Evolutionary conservation across 2,329 filamentous ascomycete species (phyloP).

Genomic region (Exophiala phaeomuriformis): DNA sequence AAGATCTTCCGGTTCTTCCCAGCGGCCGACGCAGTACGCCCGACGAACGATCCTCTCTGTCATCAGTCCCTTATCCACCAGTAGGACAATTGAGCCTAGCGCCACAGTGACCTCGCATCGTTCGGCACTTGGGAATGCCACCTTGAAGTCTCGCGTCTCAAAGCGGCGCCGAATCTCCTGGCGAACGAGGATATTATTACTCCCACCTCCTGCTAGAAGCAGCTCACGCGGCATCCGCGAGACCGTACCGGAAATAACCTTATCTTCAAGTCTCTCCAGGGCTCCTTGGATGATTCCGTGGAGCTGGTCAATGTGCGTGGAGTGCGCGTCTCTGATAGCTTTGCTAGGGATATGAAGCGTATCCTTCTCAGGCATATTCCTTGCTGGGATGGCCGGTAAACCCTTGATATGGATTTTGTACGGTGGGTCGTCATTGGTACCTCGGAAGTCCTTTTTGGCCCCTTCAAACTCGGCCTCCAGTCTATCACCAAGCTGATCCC

Average conservation of each 20-base stretch:
- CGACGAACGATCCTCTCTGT: not conserved
- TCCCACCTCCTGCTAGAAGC: not conserved
- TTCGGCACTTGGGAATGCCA: not conserved
- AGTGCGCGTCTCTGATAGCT: not conserved
- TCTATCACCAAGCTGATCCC: not conserved
- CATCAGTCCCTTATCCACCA: not conserved
- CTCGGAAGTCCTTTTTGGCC: not conserved
- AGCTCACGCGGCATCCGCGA: not conserved
- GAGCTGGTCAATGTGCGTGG: not conserved
- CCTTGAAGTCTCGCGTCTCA: not conserved
- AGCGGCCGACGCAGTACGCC: constrained; percentile 2
- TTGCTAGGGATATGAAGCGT: not conserved
- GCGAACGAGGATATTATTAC: not conserved
- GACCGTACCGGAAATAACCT: not conserved
- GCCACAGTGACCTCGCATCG: not conserved
- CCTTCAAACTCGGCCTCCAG: not conserved
- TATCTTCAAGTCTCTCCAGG: too few species aligned
- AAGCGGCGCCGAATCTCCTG: not conserved
- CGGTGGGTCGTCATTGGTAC: not conserved
- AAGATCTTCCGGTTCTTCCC: not conserved
- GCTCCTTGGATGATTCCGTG: not conserved
- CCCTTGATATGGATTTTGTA: not conserved
- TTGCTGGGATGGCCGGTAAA: not conserved
- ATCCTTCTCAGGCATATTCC: not conserved
- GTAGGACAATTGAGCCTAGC: not conserved